Conservation (phyloP, 2,329 filamentous ascomycete genomes). For the Pseudopyricularia cyperi region DNA sequence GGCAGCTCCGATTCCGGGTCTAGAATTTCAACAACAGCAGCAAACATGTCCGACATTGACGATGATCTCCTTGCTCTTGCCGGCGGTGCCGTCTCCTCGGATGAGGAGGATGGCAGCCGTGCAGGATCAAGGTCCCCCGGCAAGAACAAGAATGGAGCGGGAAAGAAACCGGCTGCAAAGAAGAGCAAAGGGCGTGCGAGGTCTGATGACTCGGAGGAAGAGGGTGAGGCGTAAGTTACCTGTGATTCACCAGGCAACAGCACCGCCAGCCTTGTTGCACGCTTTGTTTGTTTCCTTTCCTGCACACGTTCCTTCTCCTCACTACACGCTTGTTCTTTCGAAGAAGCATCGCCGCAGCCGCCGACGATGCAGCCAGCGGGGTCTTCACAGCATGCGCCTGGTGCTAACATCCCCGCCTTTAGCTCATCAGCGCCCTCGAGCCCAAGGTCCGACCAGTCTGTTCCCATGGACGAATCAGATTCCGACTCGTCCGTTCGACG, state of each 20-base stretch:
- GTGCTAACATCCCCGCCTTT: not conserved
- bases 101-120: conserved; percentile 43
- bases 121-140: conserved; percentile 38
- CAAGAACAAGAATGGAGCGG: conserved; percentile 19
- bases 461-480: conserved; percentile 81
- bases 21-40: not conserved
- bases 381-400: no score
- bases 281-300: not conserved
- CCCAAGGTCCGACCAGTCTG: conserved; percentile 65
- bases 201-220: conserved; percentile 48
- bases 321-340: no score
- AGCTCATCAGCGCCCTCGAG: conserved; percentile 61
- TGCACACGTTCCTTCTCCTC: no score
- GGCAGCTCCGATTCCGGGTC: not conserved
- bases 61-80: conserved; percentile 89
- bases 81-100: conserved; percentile 56
- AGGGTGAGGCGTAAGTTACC: conserved; percentile 66
- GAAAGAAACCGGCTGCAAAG: conserved; percentile 23
- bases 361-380: no score
- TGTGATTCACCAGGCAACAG: no score
- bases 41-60: conserved; percentile 77
- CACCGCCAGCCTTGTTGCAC: not conserved
- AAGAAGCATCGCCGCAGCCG: no score
- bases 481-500: conserved; percentile 50
- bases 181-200: conserved; percentile 38